A percentile compares a stretch with the other conserved stretches of the same genome.
Conservation (phyloP, 176 grass and related monocot species). For the Hyparrhenia diplandra region DNA sequence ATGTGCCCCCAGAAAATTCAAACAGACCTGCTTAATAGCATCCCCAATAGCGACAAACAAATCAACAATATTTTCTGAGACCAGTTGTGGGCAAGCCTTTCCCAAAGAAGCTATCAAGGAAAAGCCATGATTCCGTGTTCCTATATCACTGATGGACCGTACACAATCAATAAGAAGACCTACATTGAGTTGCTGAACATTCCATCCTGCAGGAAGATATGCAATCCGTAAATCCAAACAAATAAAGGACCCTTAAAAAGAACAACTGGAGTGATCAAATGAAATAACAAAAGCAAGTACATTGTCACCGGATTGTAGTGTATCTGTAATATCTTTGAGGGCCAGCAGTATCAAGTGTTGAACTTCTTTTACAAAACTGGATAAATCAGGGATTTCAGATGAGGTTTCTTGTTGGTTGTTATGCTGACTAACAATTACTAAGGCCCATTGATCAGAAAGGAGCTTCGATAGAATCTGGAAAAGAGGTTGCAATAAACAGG, state of each 20-base stretch:
- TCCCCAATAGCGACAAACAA: slow-evolving; percentile 81
- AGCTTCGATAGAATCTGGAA: slow-evolving; percentile 66
- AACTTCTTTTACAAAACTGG: slow-evolving; percentile 53
- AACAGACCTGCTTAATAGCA: slow-evolving; percentile 82
- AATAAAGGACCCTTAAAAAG: neutral
- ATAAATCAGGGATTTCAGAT: slow-evolving; percentile 39
- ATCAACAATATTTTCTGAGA: slow-evolving; percentile 70
- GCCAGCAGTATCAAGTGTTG: slow-evolving; percentile 65
- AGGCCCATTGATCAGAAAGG: slow-evolving; percentile 55
- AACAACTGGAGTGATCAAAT: neutral
- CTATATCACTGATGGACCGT: slow-evolving; percentile 44
- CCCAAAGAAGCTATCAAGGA: slow-evolving; percentile 71
- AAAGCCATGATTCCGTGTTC: slow-evolving; percentile 72
- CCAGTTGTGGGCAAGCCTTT: slow-evolving; percentile 51
- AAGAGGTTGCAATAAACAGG: slow-evolving; percentile 63
- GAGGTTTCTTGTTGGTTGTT: slow-evolving; percentile 24
- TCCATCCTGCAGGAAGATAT: slow-evolving; percentile 55
- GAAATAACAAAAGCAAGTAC: slow-evolving; percentile 32
- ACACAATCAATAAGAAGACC: slow-evolving; percentile 56
- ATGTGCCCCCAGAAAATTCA: neutral
- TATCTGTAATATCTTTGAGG: slow-evolving; percentile 91
- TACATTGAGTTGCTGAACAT: slow-evolving; percentile 53
- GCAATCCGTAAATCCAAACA: slow-evolving; percentile 24
- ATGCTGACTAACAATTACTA: slow-evolving; percentile 37
- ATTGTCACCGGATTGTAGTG: slow-evolving; percentile 42